Percentiles rank a stretch among this genome's conserved stretches.
phyloP scores from a whole-genome alignment of 2,329 filamentous ascomycete genomes.

The Aphanoascus verrucosus region DNA sequence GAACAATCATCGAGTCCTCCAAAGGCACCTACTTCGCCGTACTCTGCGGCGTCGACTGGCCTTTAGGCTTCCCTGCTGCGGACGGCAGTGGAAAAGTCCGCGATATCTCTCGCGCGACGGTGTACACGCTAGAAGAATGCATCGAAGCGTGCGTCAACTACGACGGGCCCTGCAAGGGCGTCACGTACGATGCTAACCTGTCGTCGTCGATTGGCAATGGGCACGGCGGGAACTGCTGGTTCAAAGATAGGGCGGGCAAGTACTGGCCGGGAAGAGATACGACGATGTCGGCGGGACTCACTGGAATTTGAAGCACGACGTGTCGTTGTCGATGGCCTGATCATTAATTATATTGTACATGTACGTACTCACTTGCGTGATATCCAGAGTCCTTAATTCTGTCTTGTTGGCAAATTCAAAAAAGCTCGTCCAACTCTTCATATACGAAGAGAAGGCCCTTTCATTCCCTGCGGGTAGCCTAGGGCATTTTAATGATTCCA shows the following conservation, averaged over 20 bases:
- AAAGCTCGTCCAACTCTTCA: too few relatives aligned
- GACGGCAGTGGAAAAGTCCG: neutral
- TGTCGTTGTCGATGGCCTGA: too few relatives aligned
- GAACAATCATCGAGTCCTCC: neutral
- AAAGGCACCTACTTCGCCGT: neutral
- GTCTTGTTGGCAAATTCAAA: too few relatives aligned
- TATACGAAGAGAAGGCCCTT: too few relatives aligned
- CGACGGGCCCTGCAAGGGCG: neutral
- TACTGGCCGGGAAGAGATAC: neutral
- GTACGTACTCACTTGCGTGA: too few relatives aligned
- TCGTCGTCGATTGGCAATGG: neutral
- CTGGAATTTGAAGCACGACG: too few relatives aligned
- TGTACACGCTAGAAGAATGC: neutral
- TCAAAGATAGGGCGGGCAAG: neutral
- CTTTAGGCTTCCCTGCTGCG: neutral
- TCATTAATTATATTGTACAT: too few relatives aligned
- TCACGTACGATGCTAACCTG: neutral
- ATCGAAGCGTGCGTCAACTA: neutral
- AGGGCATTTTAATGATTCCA: too few relatives aligned
- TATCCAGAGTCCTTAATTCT: too few relatives aligned
- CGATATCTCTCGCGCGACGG: neutral
- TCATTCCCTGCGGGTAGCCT: too few relatives aligned
- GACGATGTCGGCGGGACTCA: neutral
- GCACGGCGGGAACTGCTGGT: neutral
- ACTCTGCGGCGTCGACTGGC: constrained; percentile 5